Percentiles rank a stretch among this genome's conserved stretches.
These are phyloP conservation scores for Yamadazyma membranifaciens DNA, from an alignment of 1,139 yeast genomes.

Conservation along the genomic window DNA sequence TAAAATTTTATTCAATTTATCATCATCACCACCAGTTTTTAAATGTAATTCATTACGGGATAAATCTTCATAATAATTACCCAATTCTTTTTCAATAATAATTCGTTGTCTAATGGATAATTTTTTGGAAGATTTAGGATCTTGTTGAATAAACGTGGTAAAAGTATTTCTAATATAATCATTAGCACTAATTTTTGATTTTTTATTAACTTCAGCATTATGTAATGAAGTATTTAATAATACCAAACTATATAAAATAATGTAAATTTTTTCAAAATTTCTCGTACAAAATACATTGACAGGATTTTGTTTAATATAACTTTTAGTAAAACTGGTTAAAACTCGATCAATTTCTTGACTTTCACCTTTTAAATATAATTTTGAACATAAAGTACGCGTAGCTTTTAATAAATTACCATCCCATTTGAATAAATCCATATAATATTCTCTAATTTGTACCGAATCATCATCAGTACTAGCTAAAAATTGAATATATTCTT, in stretches of 20 bases:
- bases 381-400: constrained; percentile 60
- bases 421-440: constrained; percentile 53
- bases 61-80: constrained; percentile 42
- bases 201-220: constrained; percentile 44
- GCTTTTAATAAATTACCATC: constrained; percentile 50
- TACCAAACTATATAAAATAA: constrained; percentile 70
- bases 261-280: constrained; percentile 64
- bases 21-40: constrained; percentile 24
- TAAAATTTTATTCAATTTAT: constrained; percentile 4
- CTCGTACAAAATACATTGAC: constrained; percentile 48
- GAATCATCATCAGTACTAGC: constrained; percentile 46
- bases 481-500: constrained; percentile 46
- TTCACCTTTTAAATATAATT: constrained; percentile 75
- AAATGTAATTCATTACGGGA: constrained; percentile 38
- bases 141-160: constrained; percentile 40
- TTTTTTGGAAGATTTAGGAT: constrained; percentile 23
- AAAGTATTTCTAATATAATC: constrained; percentile 60
- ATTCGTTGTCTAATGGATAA: constrained; percentile 41
- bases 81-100: constrained; percentile 43
- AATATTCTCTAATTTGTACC: constrained; percentile 37
- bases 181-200: constrained; percentile 40
- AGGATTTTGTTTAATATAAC: constrained; percentile 60
- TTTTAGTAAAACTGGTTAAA: constrained; percentile 64
- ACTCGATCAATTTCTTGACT: constrained; percentile 80
- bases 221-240: constrained; percentile 71